Base-by-base conservation (phyloP, 2,329 filamentous ascomycete species). In the Sphaerulina populicola region DNA sequence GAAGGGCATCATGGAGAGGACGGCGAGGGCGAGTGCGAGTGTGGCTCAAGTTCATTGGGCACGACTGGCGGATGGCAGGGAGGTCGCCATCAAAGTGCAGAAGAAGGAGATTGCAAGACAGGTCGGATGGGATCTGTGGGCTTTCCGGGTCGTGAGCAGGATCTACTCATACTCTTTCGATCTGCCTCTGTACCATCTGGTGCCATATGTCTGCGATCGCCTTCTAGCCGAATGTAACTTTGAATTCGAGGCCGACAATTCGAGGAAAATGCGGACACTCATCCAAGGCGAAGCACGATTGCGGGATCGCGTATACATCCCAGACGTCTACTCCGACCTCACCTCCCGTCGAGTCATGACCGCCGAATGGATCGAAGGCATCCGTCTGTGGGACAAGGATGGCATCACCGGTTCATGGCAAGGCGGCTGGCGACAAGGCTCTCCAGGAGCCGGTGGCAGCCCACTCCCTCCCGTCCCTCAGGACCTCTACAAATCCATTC, bases 41-140 rank as follows among this genome's bases (percentile, higher is more conserved):
- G 91, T 98, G 7, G 93, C 93, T 1, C 93, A 97, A 71, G 93
- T 98, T 1, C 93, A 97, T 67, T 96, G 91, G 89, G 93, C 93
- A 6, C 76, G 84, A 54, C 69, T 97, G 51, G 71, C 81, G 2
- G 91, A 97, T 71, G 93, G 93, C 0, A 77, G 88, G 43, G 90
- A 96, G 73, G 86, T 97, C 18, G 93, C 93, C 1, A 80, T 98
- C 66, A 98, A 98, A 74, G 83, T 98, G 4, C 93, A 98, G 74
- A 98, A 97, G 73, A 80, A 84, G 45, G 91, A 96, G 74, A 97
- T 98, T 66, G 82, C 80, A 15, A 82, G 85, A 65, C 93, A 97
- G 71, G 86, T 96, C 35, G 82, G 83, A 4, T 95, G 89, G 89
- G 93, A 98, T 74, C 69, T 98, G 47, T 96, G 89, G 89, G 85